Base-by-base conservation (phyloP, 2,329 filamentous ascomycete genomes). In the Seiridium unicorne region DNA sequence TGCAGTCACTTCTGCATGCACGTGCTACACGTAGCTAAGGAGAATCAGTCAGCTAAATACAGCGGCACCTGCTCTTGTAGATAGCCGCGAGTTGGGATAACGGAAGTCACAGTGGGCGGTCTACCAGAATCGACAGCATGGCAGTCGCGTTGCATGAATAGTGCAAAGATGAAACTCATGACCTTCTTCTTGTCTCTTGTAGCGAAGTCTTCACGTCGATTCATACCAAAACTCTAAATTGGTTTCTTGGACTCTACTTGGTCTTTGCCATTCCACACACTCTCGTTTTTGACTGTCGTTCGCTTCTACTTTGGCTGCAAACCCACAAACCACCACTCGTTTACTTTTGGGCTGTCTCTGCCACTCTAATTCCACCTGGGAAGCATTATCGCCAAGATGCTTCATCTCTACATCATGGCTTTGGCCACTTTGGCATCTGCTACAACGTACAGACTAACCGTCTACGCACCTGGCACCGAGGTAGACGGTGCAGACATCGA, bases 401-500 rank as follows among this genome's bases (percentile, higher is more conserved):
- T 51, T 51, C 32, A 31, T 35, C 44, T 63, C 7, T 4, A 51
- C 40, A 34, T 65, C 49, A 53, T 66, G 42, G 38, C 54, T 35
- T 61, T 46, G 44, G 63, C 65, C n/a, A 54, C 63, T 18, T 18
- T 65, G 5, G 64, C 58, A 7, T 62, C 65, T 11, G 68, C 66
- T 32, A 65, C 65, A 1, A 63, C 61, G 13, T 72, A 66, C 60
- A 65, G 65, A 34, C 54, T 71, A n/a, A 63, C 64, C n/a, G 64
- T 64, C 26, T 71, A 63, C 44, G 66, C 67, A 13, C 70, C 70
- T 1, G 59, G 55, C 49, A 68, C 64, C 32, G 48, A 48, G 0
- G 48, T 69, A 3, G 61, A 72, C 51, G 66, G 66, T 5, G 62
- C 61, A 0, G 9, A 63, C 3, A 51, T 72, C 10, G 62, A 71